Evolutionary conservation across 2,329 filamentous ascomycete species (phyloP).

Genomic region (Arthrobotrys iridis): DNA sequence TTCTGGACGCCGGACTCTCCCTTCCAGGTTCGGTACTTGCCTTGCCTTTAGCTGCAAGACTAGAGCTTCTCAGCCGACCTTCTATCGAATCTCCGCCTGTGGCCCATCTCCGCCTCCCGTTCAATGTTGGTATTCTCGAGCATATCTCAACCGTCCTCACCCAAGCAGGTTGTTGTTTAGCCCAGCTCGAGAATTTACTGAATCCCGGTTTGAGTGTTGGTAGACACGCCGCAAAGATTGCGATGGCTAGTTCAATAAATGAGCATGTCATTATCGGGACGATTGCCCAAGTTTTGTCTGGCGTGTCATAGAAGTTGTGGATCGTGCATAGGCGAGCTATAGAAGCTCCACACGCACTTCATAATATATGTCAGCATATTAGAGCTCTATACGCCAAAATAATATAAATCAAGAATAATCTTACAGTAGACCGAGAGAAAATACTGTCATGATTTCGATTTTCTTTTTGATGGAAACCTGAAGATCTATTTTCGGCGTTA

Average conservation of each 20-base stretch:
- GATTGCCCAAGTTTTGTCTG: slow-evolving; percentile 44
- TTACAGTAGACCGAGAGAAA: slow-evolving; percentile 39
- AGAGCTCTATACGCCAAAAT: not conserved
- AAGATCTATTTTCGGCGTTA: slow-evolving; percentile 8
- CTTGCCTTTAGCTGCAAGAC: not conserved
- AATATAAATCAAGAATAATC: not conserved
- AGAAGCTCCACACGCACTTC: slow-evolving; percentile 36
- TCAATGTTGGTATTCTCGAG: slow-evolving; percentile 14
- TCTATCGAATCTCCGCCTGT: not conserved
- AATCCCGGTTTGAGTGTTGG: slow-evolving; percentile 44
- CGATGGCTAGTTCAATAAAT: slow-evolving; percentile 21
- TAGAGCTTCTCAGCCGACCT: not conserved
- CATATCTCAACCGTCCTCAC: not conserved
- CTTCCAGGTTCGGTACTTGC: slow-evolving; percentile 7
- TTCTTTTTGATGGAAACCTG: slow-evolving; percentile 37
- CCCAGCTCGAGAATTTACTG: slow-evolving; percentile 20
- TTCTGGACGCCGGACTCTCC: not conserved
- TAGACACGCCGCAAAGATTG: slow-evolving; percentile 32
- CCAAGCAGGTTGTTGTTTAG: not conserved
- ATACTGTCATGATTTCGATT: slow-evolving; percentile 38
- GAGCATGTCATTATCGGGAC: slow-evolving; percentile 48
- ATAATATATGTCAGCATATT: not conserved
- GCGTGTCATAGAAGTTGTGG: slow-evolving; percentile 16
- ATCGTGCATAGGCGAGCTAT: slow-evolving; percentile 40
- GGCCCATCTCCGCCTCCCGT: slow-evolving; percentile 10